Evolutionary conservation across 768 basidiomycete genomes (phyloP), one percentile per base, ranked within the genome.

Genomic region (Macrolepiota fuliginosa): DNA sequence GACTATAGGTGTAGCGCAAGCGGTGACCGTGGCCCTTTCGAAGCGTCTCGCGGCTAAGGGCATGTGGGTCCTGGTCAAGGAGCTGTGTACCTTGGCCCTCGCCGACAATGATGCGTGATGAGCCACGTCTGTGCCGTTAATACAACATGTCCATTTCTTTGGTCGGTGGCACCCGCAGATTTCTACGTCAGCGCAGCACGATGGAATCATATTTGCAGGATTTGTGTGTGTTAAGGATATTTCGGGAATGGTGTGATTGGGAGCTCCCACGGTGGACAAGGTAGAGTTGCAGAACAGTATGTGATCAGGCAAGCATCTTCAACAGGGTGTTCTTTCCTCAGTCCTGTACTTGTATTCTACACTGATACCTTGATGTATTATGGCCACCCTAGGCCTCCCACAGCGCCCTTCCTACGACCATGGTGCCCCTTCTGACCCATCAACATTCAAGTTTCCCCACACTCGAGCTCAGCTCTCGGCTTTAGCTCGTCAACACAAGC

Each of bases 381-480:
- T 61, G 59, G 59, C 59, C 32, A 54, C 51, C 40, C 52, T 61
- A n/a, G 59, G 39, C 52, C 52, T 54, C 32, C 59, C 52, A 4
- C 36, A 19, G 1, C 59, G 19, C 9, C 32, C 39, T 7, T 59
- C 58, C 39, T 60, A 52, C n/a, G 51, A 60, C 27, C 13, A 24
- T 3, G 17, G 19, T 17, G 6, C 19, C 36, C 4, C 40, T 42
- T 27, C 58, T 22, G 49, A 52, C 42, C 2, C 59, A 5, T 40
- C 9, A 42, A 29, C 40, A 29, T 42, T 25, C 66, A 84, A 84
- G 71, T 92, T 89, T 73, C 89, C 91, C 35, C 92, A 94, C 71
- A 92, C 90, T 24, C 83, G 90, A 15, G 92, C 92, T 4, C 90
- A 92, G 74, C 83, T 94, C 27, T 79, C 84, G 39, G 82, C 85